Base-by-base conservation (phyloP, 2,329 filamentous ascomycete species). In the Arachnomyces sp. region DNA sequence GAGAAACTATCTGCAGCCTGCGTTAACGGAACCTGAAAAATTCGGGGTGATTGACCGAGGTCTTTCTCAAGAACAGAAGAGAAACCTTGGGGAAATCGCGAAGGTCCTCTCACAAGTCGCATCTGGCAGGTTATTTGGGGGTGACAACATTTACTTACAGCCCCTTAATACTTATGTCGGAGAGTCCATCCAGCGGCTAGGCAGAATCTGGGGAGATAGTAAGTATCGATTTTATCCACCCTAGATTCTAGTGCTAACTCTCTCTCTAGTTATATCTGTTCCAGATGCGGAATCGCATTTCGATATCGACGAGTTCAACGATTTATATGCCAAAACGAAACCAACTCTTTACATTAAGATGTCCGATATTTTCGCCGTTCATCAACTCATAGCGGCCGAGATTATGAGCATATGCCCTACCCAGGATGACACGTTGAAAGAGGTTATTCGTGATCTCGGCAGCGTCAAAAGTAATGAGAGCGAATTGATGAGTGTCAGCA, bases 331-430 rank as follows among this genome's bases (percentile, higher is more conserved):
- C 42, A 89, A 93, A 61, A 92, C 88, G 48, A 95, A 95, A 64
- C 92, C 92, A 5, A 96, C 90, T 0, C 73, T 98, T n/a, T 98
- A 96, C 69, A 95, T 98, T 71, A 98, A 98, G 68, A 90, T 98
- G 78, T 78, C 85, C 12, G 92, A 98, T 60, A 89, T 98, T 42
- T 96, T 98, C 61, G 86, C 90, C 36, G 90, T 98, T 44, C 93
- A 98, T 65, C 87, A 83, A 48, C 74, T 96, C 15, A 77, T 96
- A 40, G 82, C 86, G 3, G 74, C 81, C 16, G 87, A 96, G 52
- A 77, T 95, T 36, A 70, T 80, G 4, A 72, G 73, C 42, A 80
- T 96, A 45, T 93, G 86, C 52, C 83, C 86, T 1, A 77, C 72
- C 45, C 79, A 85, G 28, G 90, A 95, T 50, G 92, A 98, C 59